phyloP scores from a whole-genome alignment of 805 yeast species.

The Cyberlindnera galapagoensis region DNA sequence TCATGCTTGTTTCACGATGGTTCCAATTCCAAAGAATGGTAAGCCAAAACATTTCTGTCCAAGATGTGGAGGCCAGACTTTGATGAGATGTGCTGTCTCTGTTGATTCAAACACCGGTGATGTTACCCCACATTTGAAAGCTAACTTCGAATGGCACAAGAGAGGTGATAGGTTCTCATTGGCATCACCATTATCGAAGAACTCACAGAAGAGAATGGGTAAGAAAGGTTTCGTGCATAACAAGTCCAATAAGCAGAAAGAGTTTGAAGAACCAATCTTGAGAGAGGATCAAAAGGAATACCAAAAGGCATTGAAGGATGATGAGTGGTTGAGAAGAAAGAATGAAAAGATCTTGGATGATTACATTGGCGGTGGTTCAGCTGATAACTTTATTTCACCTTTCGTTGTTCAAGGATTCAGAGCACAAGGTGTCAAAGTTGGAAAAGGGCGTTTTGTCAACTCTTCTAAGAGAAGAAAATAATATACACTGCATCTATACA shows the following conservation, averaged over 20 bases:
- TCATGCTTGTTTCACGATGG: constrained; percentile 88
- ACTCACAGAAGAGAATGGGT: constrained; percentile 64
- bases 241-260: constrained; percentile 48
- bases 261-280: constrained; percentile 45
- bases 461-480: constrained; percentile 38
- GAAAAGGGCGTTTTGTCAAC: constrained; percentile 78
- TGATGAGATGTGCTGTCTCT: constrained; percentile 85
- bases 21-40: constrained; percentile 73
- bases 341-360: constrained; percentile 81
- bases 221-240: constrained; percentile 75
- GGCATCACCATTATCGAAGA: constrained; percentile 83
- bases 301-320: constrained; percentile 77
- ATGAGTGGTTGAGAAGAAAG: constrained; percentile 78
- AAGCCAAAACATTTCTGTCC: constrained; percentile 86
- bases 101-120: constrained; percentile 74
- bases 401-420: constrained; percentile 62
- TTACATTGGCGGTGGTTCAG: constrained; percentile 93
- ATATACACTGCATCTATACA: too few relatives aligned
- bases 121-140: constrained; percentile 80
- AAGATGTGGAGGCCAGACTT: constrained; percentile 89
- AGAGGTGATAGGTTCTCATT: constrained; percentile 79
- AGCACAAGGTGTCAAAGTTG: constrained; percentile 70
- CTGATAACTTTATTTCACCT: constrained; percentile 85
- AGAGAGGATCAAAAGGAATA: constrained; percentile 96
- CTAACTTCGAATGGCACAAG: constrained; percentile 89